Conservation (phyloP, 768 basidiomycete species). For the Termitomyces heimii region DNA sequence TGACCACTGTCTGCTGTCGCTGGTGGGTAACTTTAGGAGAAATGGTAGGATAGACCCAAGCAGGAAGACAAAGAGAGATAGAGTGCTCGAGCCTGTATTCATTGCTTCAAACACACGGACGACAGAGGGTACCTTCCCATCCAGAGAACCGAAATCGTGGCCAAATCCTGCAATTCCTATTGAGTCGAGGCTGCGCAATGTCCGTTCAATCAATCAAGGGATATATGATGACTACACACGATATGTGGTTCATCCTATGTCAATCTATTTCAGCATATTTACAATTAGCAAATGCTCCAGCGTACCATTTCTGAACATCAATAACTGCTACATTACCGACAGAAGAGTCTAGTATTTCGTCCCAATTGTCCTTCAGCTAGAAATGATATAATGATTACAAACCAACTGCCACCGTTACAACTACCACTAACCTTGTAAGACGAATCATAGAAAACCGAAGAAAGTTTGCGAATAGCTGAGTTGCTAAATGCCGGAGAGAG, state of each 20-base stretch:
- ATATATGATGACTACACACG: slow-evolving; percentile 22
- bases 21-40: slow-evolving; percentile 29
- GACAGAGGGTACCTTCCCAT: slow-evolving; percentile 38
- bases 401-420: background rate
- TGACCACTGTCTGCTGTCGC: slow-evolving; percentile 22
- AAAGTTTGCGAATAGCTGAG: slow-evolving; percentile 40
- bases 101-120: slow-evolving; percentile 30
- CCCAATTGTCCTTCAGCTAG: slow-evolving; percentile 26
- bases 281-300: slow-evolving; percentile 24
- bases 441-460: slow-evolving; percentile 43
- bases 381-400: background rate
- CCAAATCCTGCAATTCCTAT: slow-evolving; percentile 57
- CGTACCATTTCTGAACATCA: slow-evolving; percentile 43
- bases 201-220: background rate
- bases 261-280: slow-evolving; percentile 17
- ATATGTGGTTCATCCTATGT: slow-evolving; percentile 38
- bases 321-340: slow-evolving; percentile 36
- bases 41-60: slow-evolving; percentile 30
- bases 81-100: slow-evolving; percentile 22
- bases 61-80: slow-evolving; percentile 28
- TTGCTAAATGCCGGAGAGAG: slow-evolving; percentile 49
- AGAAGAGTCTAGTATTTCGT: slow-evolving; percentile 13
- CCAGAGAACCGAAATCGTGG: slow-evolving; percentile 48
- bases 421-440: slow-evolving; percentile 35
- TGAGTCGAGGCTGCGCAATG: slow-evolving; percentile 40